phyloP scores from a whole-genome alignment of 768 basidiomycete genomes.

The Ephemerocybe angulata region DNA sequence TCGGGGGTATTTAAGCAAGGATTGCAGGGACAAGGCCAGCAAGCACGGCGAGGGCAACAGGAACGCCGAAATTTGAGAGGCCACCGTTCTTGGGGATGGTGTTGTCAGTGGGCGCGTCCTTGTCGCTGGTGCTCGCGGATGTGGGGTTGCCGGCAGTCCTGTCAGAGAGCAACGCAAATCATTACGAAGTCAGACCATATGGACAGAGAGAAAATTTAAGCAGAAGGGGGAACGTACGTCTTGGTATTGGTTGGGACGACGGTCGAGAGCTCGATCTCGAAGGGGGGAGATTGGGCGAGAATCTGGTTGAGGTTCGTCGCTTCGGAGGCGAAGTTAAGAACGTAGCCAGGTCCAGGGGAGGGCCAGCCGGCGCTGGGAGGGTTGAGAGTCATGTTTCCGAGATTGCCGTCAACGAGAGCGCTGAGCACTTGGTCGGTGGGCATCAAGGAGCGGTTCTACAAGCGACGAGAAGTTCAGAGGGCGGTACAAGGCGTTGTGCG shows the following conservation, averaged over 20 bases:
- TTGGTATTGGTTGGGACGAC: not conserved
- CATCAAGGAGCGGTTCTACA: slow-evolving; percentile 34
- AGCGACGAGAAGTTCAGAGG: slow-evolving; percentile 4
- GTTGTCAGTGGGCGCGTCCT: slow-evolving; percentile 5
- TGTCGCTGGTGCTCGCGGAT: not conserved
- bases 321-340: slow-evolving; percentile 64
- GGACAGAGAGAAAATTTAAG: not conserved
- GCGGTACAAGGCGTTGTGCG: not conserved
- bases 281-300: slow-evolving; percentile 67
- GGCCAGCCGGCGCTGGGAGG: slow-evolving; percentile 68
- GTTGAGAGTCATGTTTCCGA: slow-evolving; percentile 37
- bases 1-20: not conserved
- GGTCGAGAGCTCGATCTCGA: slow-evolving; percentile 35
- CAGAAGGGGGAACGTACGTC: not conserved
- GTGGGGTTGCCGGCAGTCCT: not conserved
- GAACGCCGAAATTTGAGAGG: not conserved
- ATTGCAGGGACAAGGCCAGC: slow-evolving; percentile 3
- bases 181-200: not conserved
- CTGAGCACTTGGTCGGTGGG: slow-evolving; percentile 48
- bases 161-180: too few species aligned
- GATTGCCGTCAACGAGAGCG: slow-evolving; percentile 48
- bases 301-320: slow-evolving; percentile 45
- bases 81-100: not conserved
- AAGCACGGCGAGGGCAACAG: not conserved
- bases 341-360: slow-evolving; percentile 51